Evolutionary conservation across 495 filamentous ascomycete genomes (phyloP).

Genomic region (Daldinia caldariorum): DNA sequence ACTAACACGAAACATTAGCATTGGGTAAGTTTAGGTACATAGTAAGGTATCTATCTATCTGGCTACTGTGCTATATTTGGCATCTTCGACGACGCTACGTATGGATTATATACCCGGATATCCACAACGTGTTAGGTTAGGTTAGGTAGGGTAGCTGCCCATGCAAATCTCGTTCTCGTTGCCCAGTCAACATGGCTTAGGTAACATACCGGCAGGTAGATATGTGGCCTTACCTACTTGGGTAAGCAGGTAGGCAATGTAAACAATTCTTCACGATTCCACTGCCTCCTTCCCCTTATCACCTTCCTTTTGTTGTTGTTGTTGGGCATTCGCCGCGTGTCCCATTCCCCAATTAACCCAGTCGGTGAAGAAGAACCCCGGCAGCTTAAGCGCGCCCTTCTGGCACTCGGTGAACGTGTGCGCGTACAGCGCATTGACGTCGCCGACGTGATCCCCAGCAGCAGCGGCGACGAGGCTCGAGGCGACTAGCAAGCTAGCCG

Average conservation of each 20-base stretch:
- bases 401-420: conserved; percentile 57
- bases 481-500: conserved; percentile 60
- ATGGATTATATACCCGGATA: neutral
- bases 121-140: neutral
- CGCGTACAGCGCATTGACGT: conserved; percentile 53
- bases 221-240: too few species aligned
- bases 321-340: conserved; percentile 48
- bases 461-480: conserved; percentile 53
- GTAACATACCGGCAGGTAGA: too few species aligned
- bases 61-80: too few species aligned
- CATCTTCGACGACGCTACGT: neutral
- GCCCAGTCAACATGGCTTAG: neutral
- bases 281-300: too few species aligned
- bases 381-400: conserved; percentile 58
- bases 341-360: conserved; percentile 69
- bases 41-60: too few species aligned
- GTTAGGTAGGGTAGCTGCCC: too few species aligned
- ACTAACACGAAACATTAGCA: too few species aligned
- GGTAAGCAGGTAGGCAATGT: too few species aligned
- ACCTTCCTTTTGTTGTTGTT: conserved; percentile 4
- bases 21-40: too few species aligned
- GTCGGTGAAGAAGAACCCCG: conserved; percentile 60
- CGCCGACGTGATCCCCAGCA: conserved; percentile 39
- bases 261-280: neutral
- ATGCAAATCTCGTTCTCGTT: neutral